Percentiles rank a stretch among this genome's conserved stretches.
Evolutionary conservation across 2,329 filamentous ascomycete genomes (phyloP).

Genomic region (Basipetospora chlamydospora): DNA sequence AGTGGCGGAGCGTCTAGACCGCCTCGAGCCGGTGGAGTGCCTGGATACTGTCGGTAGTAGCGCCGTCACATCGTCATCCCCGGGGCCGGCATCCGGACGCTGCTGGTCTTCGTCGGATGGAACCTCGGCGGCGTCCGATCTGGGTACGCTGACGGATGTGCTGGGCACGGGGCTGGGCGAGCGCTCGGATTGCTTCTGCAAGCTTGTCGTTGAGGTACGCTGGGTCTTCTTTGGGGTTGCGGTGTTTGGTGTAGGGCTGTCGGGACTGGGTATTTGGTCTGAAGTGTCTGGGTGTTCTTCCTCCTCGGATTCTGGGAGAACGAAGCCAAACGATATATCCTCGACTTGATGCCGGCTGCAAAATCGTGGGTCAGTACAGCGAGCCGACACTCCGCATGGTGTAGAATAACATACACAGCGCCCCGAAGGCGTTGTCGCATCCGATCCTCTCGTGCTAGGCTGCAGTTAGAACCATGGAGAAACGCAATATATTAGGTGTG

Average conservation of each 20-base stretch:
- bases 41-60: constrained; percentile 7
- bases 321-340: constrained; percentile 37
- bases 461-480: too few relatives aligned
- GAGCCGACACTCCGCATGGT: too few relatives aligned
- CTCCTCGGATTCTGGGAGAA: constrained; percentile 6
- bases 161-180: too few relatives aligned
- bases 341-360: constrained; percentile 39
- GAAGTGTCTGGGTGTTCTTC: too few relatives aligned
- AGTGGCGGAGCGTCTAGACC: constrained; percentile 4
- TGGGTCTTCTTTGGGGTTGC: background rate
- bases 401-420: constrained; percentile 46
- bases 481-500: too few relatives aligned
- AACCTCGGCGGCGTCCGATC: too few relatives aligned
- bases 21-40: too few relatives aligned
- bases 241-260: background rate
- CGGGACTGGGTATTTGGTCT: too few relatives aligned
- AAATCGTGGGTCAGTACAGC: too few relatives aligned
- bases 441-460: constrained; percentile 41
- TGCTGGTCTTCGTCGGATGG: too few relatives aligned
- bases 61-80: constrained; percentile 4
- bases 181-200: background rate
- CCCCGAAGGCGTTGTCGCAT: constrained; percentile 51
- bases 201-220: background rate
- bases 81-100: too few relatives aligned
- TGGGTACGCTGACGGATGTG: too few relatives aligned